Percentiles rank a stretch among this genome's conserved stretches.
Conservation (phyloP, 2,329 filamentous ascomycete species). For the Phaeosphaeriaceae sp. region DNA sequence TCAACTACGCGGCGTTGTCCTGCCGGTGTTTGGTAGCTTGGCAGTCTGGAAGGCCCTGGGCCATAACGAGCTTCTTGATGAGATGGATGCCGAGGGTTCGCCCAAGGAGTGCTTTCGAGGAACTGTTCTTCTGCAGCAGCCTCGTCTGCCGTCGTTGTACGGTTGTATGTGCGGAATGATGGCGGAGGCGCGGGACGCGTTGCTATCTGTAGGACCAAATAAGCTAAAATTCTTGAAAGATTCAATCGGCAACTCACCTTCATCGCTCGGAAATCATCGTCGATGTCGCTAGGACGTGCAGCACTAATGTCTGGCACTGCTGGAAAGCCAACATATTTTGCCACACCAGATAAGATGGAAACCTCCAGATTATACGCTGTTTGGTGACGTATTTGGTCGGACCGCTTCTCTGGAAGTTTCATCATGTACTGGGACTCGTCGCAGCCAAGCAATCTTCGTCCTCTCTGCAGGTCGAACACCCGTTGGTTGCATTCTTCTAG, state of each 20-base stretch:
- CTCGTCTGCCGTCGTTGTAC: slow-evolving; percentile 55
- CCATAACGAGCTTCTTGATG: slow-evolving; percentile 46
- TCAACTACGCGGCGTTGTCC: slow-evolving; percentile 45
- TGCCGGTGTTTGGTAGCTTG: slow-evolving; percentile 46
- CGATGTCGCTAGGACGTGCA: slow-evolving; percentile 74
- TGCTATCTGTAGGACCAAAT: slow-evolving; percentile 39
- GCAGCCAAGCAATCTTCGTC: slow-evolving; percentile 78
- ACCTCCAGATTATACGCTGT: slow-evolving; percentile 95
- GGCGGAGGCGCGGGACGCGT: slow-evolving; percentile 39
- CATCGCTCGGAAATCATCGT: slow-evolving; percentile 89
- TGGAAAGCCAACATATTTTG: slow-evolving; percentile 95
- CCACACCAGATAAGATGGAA: slow-evolving; percentile 85
- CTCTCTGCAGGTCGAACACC: slow-evolving; percentile 91
- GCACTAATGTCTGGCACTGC: slow-evolving; percentile 85
- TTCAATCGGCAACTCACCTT: slow-evolving; percentile 66
- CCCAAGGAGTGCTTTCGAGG: slow-evolving; percentile 89
- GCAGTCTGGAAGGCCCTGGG: slow-evolving; percentile 31
- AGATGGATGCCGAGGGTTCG: slow-evolving; percentile 73
- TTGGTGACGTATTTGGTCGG: slow-evolving; percentile 82
- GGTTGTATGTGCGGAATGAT: slow-evolving; percentile 43
- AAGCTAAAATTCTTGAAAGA: slow-evolving; percentile 26
- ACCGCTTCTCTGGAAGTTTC: slow-evolving; percentile 76
- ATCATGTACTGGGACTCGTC: slow-evolving; percentile 82
- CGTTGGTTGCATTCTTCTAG: slow-evolving; percentile 83
- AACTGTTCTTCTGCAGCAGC: slow-evolving; percentile 81